phyloP scores from a whole-genome alignment of 1,284 basidiomycete genomes.

The Rhodotorula mucilaginosa region DNA sequence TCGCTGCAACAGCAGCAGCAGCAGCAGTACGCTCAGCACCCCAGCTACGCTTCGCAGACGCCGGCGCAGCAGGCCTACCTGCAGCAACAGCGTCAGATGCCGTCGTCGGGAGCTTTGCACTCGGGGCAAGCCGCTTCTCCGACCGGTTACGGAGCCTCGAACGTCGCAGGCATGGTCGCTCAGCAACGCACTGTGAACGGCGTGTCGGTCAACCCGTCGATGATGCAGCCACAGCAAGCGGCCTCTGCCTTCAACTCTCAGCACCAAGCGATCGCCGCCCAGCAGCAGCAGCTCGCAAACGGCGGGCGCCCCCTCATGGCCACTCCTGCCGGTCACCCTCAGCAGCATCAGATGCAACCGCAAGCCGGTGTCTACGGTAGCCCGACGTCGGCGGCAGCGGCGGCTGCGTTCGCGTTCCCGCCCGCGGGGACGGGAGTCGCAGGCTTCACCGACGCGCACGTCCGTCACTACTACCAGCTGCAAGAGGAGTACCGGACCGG shows the following conservation, averaged over 20 bases:
- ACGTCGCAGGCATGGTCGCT: too few relatives aligned
- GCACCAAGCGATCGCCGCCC: slow-evolving; percentile 3
- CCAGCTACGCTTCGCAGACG: neutral
- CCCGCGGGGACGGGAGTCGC: neutral
- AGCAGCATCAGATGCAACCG: slow-evolving; percentile 2
- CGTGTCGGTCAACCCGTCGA: neutral
- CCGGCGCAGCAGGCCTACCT: neutral
- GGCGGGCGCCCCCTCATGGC: slow-evolving; percentile 7
- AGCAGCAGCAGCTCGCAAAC: slow-evolving; percentile 22
- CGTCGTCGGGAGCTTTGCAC: neutral
- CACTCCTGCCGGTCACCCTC: neutral
- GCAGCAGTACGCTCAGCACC: slow-evolving; percentile 4
- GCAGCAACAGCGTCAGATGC: neutral
- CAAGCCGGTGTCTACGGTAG: neutral
- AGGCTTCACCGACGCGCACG: slow-evolving; percentile 22
- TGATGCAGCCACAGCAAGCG: slow-evolving; percentile 6
- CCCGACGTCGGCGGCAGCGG: neutral
- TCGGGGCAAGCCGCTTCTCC: neutral
- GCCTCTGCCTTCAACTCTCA: neutral
- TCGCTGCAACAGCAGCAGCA: neutral
- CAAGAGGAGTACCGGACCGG: slow-evolving; percentile 14
- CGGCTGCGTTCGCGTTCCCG: neutral
- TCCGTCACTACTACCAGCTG: slow-evolving; percentile 25
- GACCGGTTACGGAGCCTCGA: neutral
- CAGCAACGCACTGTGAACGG: neutral